Evolutionary conservation across 192 early-diverging fungal genomes (phyloP), one percentile per base, ranked within the genome.

Genomic region (Neocallimastix lanati): DNA sequence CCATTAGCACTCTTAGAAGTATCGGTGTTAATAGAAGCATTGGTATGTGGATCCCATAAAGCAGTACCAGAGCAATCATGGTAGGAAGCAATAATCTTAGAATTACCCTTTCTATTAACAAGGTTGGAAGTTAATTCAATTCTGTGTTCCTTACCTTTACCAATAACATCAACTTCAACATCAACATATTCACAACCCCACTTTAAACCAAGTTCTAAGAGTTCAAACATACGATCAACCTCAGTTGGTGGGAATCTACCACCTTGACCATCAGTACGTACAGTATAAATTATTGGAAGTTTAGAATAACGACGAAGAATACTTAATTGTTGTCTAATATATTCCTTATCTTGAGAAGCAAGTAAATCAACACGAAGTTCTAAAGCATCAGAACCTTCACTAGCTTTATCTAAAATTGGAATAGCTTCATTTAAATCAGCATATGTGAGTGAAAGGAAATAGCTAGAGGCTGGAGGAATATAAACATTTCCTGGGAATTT

Each of bases 131-230:
- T 40, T 81, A 79, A 9, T 81, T 76, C 50, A 79, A 77, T 80
- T 67, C 50, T 67, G 25, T 67, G 50, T 67, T 67, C 50, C 9
- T 67, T 67, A 67, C 25, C 79, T 35, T 29, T 67, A 29, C 81
- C 79, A 29, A 87, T 85, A 30, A 82, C 84, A 30, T 82, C 81
- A 30, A 93, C 86, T 82, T 97, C 96, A 29, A 97, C 86, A 83
- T 98, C 98, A 29, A 99, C 84, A 82, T 94, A 97, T 85, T 98
- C 96, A 83, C 94, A 93, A 29, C 95, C 96, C 94, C 95, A 96
- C 77, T 88, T 86, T 28, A 93, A 58, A 28, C 92, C 96, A 76
- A 86, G 83, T 16, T 83, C 79, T 50, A 97, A 82, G 21, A 98
- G 85, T 11, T 84, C 85, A 35, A 91, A 87, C 88, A 93, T 88